Base-by-base conservation (phyloP, 83 land plant genomes). In the Picea abies region DNA sequence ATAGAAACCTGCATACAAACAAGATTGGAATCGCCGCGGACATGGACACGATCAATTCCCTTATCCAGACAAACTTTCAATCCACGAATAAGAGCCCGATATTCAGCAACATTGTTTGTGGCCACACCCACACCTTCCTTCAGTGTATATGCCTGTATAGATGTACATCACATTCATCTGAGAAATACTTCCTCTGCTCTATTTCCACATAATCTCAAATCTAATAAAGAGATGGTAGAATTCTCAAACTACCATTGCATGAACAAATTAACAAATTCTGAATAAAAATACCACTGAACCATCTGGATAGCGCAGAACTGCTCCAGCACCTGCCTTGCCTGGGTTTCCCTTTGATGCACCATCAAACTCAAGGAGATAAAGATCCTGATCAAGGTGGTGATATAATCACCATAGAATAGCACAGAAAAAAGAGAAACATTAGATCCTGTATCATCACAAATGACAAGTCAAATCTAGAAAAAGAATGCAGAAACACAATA, bases 321-420 rank as follows among this genome's bases (percentile, higher is more conserved):
- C 97, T 81, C 91, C 97, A 76, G 96, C 96, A 65, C 97, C 97
- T 63, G 97, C 88, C 41, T 62, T 87, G 58, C 97, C 97, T 76
- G 97, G 97, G 85, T 95, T 95, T 80, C 97, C 96, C 81, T 90
- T 95, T 47, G 96, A 93, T 26, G 94, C 96, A 44, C 97, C 97
- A 87, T 95, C 97, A 86, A 94, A 95, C 84, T 91, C 92, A 87
- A 95, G 80, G 79, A 63, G 47, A 86, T 90, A 95, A 23, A 39
- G 26, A 72, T 19, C 82, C 82, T 86, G 66, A 35, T 52, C 44
- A 41, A 41, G 44, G 44, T 6, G 44, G 44, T 5, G 44, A 41
- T 41, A 41, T 41, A 41, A 41, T 41, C 44, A 41, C 44, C 44
- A 5, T 41, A 41, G 5, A 41, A 41, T 41, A 41, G 6, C 7